These are phyloP conservation scores for Handroanthus guayacan DNA, from an alignment of 257 asterid genomes.

Conservation along the genomic window DNA sequence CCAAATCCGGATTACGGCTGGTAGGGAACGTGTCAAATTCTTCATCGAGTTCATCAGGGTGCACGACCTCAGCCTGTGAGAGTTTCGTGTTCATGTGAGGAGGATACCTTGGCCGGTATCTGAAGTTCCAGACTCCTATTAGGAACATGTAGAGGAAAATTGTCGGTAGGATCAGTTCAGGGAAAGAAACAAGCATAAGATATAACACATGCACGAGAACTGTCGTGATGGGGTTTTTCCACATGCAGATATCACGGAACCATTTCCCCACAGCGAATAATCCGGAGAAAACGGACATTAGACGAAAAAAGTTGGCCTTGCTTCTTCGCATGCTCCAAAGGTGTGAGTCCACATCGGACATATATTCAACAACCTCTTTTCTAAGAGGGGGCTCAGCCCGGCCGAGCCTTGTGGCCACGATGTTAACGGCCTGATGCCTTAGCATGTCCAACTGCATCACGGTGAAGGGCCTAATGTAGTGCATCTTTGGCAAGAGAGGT, in stretches of 20 bases:
- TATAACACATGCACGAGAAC: slow-evolving; percentile 78
- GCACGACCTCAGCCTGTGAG: slow-evolving; percentile 84
- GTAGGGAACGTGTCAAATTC: slow-evolving; percentile 88
- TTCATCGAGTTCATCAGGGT: slow-evolving; percentile 86
- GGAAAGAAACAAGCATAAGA: slow-evolving; percentile 84
- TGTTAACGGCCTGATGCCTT: slow-evolving; percentile 84
- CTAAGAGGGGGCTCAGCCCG: slow-evolving; percentile 87
- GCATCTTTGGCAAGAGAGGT: slow-evolving; percentile 88
- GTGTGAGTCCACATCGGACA: slow-evolving; percentile 92
- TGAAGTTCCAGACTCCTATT: slow-evolving; percentile 86
- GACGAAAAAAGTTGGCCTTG: slow-evolving; percentile 89
- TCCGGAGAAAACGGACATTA: slow-evolving; percentile 82
- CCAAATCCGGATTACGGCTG: slow-evolving; percentile 70
- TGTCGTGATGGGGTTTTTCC: slow-evolving; percentile 87
- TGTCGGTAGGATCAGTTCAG: slow-evolving; percentile 83
- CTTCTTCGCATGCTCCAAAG: slow-evolving; percentile 96
- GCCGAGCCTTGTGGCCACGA: slow-evolving; percentile 77
- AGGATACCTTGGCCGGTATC: slow-evolving; percentile 83
- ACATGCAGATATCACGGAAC: slow-evolving; percentile 78
- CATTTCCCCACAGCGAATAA: slow-evolving; percentile 77
- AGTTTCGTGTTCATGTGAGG: slow-evolving; percentile 94
- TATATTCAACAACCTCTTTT: slow-evolving; percentile 85
- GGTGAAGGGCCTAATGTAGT: slow-evolving; percentile 79
- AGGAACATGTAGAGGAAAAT: slow-evolving; percentile 86
- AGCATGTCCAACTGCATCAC: slow-evolving; percentile 88